A percentile compares a stretch with the other conserved stretches of the same genome.
Evolutionary conservation across 2,329 filamentous ascomycete species (phyloP).

Genomic region (Fusarium coicis): DNA sequence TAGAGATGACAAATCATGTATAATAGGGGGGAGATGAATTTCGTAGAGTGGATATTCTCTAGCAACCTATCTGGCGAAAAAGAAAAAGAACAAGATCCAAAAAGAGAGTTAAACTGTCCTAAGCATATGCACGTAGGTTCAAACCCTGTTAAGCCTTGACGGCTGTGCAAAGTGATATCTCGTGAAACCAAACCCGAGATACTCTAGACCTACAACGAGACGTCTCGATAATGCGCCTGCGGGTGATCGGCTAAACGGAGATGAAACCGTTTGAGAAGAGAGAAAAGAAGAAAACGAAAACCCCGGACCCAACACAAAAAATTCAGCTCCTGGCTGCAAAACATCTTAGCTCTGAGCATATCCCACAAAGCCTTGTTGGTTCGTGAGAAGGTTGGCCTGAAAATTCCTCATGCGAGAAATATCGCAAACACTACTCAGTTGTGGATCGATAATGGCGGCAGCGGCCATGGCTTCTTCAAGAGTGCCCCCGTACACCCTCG

Average conservation of each 20-base stretch:
- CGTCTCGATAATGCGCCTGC: not conserved
- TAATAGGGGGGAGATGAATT: constrained; percentile 5
- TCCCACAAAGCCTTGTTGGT: constrained; percentile 12
- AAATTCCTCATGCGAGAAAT: not conserved
- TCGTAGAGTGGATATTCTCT: constrained; percentile 25
- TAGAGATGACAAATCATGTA: constrained; percentile 45
- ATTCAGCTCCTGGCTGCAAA: not conserved
- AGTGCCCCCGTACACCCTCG: constrained; percentile 51
- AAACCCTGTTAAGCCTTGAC: not conserved
- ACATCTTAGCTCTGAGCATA: constrained; percentile 18
- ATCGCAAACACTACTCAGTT: constrained; percentile 1
- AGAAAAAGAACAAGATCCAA: not conserved
- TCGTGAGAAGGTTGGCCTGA: not conserved
- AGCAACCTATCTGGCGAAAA: constrained; percentile 11
- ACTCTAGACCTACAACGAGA: not conserved
- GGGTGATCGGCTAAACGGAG: not conserved
- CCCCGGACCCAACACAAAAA: not conserved
- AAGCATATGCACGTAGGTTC: not conserved
- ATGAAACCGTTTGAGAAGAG: not conserved
- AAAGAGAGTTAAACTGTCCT: not conserved
- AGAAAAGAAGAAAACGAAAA: not conserved
- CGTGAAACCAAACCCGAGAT: not conserved
- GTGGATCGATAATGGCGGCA: constrained; percentile 1
- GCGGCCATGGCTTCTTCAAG: constrained; percentile 35
- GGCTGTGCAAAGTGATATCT: not conserved